Evolutionary conservation across 2,329 filamentous ascomycete genomes (phyloP).

Genomic region (Zasmidium citrigriseum): DNA sequence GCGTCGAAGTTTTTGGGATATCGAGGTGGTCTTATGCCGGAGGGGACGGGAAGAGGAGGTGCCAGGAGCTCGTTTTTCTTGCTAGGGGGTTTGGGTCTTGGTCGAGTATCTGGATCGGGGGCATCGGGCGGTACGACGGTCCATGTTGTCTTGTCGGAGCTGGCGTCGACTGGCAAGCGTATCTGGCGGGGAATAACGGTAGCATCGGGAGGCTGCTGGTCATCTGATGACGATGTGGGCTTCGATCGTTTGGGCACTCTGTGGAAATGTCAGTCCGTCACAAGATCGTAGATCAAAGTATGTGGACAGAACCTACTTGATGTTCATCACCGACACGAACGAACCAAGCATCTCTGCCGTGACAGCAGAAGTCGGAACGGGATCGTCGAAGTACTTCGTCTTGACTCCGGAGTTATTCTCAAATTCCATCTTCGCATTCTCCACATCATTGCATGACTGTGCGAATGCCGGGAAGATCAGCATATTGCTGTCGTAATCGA

Average conservation of each 20-base stretch:
- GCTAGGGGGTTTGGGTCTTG: background rate
- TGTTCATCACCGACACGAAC: constrained; percentile 11
- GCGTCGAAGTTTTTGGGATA: background rate
- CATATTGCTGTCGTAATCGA: constrained; percentile 8
- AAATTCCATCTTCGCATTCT: constrained; percentile 5
- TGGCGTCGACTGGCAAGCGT: background rate
- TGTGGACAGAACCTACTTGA: background rate
- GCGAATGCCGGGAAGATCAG: constrained; percentile 6
- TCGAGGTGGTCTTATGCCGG: background rate
- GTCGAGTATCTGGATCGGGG: no score
- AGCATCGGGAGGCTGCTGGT: background rate
- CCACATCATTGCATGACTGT: constrained; percentile 2
- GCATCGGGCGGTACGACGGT: no score
- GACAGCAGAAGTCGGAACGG: constrained; percentile 1
- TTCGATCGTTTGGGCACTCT: no score
- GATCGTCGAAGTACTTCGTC: constrained; percentile 10
- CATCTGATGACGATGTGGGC: background rate
- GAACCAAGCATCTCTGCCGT: constrained; percentile 6
- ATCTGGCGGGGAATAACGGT: constrained; percentile 6
- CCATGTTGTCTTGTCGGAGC: no score
- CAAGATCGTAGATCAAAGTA: no score
- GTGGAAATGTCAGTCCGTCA: no score
- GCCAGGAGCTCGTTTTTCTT: no score
- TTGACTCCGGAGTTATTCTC: background rate
- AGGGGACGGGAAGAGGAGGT: background rate